phyloP scores from a whole-genome alignment of 73 alveolate species.

The Loxodes magnus region DNA sequence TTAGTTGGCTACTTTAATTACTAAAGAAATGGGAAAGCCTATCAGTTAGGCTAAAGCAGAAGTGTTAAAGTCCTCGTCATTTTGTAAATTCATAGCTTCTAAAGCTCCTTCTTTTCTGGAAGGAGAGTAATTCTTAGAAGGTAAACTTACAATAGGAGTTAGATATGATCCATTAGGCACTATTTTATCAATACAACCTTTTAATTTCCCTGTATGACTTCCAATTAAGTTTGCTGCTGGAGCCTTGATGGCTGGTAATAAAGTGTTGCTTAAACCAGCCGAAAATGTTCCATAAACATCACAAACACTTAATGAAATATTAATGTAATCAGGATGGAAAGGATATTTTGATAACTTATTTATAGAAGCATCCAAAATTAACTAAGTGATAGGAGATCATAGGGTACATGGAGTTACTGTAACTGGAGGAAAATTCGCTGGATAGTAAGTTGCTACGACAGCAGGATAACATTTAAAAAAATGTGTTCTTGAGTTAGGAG shows the following conservation, averaged over 20 bases:
- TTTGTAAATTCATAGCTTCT: constrained; percentile 29
- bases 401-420: constrained; percentile 53
- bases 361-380: constrained; percentile 27
- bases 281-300: constrained; percentile 47
- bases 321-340: constrained; percentile 41
- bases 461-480: constrained; percentile 57
- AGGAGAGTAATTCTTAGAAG: constrained; percentile 31
- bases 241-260: constrained; percentile 50
- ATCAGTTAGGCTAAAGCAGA: constrained; percentile 43
- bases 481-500: constrained; percentile 71
- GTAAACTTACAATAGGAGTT: constrained; percentile 28
- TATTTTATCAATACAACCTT: constrained; percentile 43
- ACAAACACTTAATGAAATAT: constrained; percentile 23
- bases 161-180: constrained; percentile 60
- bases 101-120: constrained; percentile 29
- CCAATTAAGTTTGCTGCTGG: constrained; percentile 54
- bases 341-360: constrained; percentile 39
- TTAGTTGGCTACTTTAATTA: constrained; percentile 38
- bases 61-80: constrained; percentile 36
- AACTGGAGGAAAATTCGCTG: constrained; percentile 66
- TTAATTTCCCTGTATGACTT: constrained; percentile 77
- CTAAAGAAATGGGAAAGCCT: constrained; percentile 77
- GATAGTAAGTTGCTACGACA: constrained; percentile 48
- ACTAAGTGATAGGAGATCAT: constrained; percentile 41
- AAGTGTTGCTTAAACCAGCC: constrained; percentile 54